A percentile compares a stretch with the other conserved stretches of the same genome.
Conservation (phyloP, 2,329 filamentous ascomycete species). For the Capronia epimyces region DNA sequence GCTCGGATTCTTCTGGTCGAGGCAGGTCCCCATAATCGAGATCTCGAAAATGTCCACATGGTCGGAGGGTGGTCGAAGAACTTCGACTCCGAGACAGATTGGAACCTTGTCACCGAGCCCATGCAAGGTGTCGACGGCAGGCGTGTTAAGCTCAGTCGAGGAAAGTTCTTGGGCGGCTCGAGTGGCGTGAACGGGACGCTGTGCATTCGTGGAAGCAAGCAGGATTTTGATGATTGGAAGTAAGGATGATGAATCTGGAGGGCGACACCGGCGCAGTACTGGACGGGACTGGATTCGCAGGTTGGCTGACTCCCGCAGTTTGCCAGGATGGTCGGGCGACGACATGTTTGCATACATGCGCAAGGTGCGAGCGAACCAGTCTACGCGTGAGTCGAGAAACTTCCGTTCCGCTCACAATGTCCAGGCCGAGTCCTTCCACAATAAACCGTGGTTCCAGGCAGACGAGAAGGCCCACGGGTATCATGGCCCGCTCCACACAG, state of each 20-base stretch:
- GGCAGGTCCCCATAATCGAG: constrained; percentile 44
- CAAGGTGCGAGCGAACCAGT: constrained; percentile 47
- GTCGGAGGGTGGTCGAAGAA: constrained; percentile 41
- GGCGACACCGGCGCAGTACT: too few species aligned
- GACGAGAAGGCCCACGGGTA: constrained; percentile 47
- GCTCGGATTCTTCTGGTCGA: constrained; percentile 44
- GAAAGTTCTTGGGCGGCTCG: constrained; percentile 42
- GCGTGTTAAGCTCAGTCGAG: constrained; percentile 41
- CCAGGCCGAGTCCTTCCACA: constrained; percentile 54
- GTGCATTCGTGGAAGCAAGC: constrained; percentile 40
- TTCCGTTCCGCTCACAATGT: neutral
- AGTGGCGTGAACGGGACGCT: constrained; percentile 44
- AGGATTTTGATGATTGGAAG: constrained; percentile 53
- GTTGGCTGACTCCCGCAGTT: too few species aligned
- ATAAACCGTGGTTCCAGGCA: constrained; percentile 53
- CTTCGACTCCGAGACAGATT: constrained; percentile 41
- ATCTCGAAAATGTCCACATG: constrained; percentile 45
- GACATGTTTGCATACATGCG: constrained; percentile 55
- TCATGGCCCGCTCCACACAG: constrained; percentile 50
- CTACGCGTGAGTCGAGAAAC: constrained; percentile 29
- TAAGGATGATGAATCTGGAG: too few species aligned
- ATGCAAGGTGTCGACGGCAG: constrained; percentile 39
- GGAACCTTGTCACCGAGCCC: constrained; percentile 41
- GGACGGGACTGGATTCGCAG: too few species aligned
- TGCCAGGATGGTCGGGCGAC: constrained; percentile 48